A percentile compares a stretch with the other conserved stretches of the same genome.
phyloP scores from a whole-genome alignment of 2,329 filamentous ascomycete genomes.

The Tetracladium maxilliforme region DNA sequence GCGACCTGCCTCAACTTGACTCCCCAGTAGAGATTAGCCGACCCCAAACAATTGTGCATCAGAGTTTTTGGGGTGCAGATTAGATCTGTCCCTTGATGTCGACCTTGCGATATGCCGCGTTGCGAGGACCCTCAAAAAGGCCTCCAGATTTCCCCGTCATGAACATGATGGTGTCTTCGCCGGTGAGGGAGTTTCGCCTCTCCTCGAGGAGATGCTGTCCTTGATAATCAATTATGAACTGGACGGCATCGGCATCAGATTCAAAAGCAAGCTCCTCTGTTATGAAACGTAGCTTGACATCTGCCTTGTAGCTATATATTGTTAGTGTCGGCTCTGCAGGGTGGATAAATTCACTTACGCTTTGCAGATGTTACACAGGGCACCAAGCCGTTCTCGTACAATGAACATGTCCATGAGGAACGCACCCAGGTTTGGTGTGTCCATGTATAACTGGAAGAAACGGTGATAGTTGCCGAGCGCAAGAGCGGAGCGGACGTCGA shows the following conservation, averaged over 20 bases:
- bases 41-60: too few relatives aligned
- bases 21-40: too few relatives aligned
- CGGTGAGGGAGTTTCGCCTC: too few relatives aligned
- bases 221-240: slow-evolving; percentile 75
- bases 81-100: slow-evolving; percentile 97
- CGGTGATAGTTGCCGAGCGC: slow-evolving; percentile 93
- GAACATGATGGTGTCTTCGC: slow-evolving; percentile 59
- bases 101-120: slow-evolving; percentile 67
- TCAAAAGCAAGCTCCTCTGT: slow-evolving; percentile 95
- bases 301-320: slow-evolving; percentile 67
- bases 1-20: too few relatives aligned
- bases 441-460: slow-evolving; percentile 92
- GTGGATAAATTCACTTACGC: slow-evolving; percentile 58
- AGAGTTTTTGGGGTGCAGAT: too few relatives aligned
- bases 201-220: slow-evolving; percentile 67
- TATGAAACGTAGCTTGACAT: slow-evolving; percentile 78
- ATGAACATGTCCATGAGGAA: slow-evolving; percentile 99
- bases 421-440: slow-evolving; percentile 91
- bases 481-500: slow-evolving; percentile 80
- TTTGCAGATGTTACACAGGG: slow-evolving; percentile 85
- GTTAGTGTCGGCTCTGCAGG: slow-evolving; percentile 27
- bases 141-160: slow-evolving; percentile 56
- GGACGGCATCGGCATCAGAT: slow-evolving; percentile 75
- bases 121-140: slow-evolving; percentile 61
- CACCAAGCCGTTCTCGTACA: slow-evolving; percentile 78